These are phyloP conservation scores for Torulaspora indica DNA, from an alignment of 805 yeast species.

Conservation along the genomic window DNA sequence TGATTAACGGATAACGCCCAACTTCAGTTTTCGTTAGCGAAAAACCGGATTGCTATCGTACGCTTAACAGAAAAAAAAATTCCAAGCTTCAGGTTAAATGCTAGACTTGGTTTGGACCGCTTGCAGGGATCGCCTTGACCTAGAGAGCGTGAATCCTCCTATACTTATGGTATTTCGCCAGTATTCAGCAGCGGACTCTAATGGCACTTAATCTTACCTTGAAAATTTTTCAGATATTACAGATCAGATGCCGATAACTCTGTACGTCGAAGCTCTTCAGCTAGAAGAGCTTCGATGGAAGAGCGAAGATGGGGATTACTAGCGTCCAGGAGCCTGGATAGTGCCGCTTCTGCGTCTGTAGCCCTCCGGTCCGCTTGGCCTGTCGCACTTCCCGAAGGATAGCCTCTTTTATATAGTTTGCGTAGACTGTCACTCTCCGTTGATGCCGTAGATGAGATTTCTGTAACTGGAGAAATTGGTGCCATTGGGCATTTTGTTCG, in stretches of 20 bases:
- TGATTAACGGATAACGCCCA: too few relatives aligned
- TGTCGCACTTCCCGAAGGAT: not conserved
- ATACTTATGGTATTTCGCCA: not conserved
- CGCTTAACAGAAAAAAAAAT: conserved; percentile 2
- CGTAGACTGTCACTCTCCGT: conserved; percentile 21
- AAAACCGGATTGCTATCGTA: not conserved
- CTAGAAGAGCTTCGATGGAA: not conserved
- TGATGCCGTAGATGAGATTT: conserved; percentile 51
- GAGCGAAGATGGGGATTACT: not conserved
- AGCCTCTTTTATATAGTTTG: not conserved
- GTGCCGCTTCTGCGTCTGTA: not conserved
- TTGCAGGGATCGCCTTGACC: not conserved
- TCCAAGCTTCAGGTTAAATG: not conserved
- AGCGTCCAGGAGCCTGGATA: not conserved
- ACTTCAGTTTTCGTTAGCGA: too few relatives aligned
- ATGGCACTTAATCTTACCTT: not conserved
- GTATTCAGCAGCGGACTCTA: not conserved
- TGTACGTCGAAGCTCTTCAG: not conserved
- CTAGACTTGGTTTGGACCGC: conserved; percentile 2
- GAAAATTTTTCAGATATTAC: conserved; percentile 6
- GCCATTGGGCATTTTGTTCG: conserved; percentile 35
- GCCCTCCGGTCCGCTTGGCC: not conserved
- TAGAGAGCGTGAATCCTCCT: not conserved
- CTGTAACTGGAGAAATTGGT: conserved; percentile 39
- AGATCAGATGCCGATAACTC: conserved; percentile 4